Percentiles rank a stretch among this genome's conserved stretches.
phyloP scores from a whole-genome alignment of 2,329 filamentous ascomycete species.

The Aureobasidium sp. region DNA sequence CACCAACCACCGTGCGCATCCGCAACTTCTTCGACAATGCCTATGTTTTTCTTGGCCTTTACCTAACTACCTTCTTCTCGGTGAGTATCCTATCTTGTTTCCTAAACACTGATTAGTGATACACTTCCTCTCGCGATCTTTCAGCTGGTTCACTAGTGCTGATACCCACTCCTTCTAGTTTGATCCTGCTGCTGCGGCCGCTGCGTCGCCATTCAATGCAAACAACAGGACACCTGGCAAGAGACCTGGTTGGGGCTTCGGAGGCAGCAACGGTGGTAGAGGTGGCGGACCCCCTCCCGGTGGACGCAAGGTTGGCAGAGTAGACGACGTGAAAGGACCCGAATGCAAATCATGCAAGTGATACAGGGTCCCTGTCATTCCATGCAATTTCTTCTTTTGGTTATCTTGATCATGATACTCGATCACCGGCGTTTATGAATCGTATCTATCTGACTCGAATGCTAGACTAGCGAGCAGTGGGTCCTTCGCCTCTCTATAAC shows the following conservation, averaged over 20 bases:
- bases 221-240: conserved; percentile 19
- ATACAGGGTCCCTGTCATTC: background rate
- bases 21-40: conserved; percentile 32
- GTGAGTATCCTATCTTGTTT: conserved; percentile 23
- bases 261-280: conserved; percentile 20
- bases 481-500: too few relatives aligned
- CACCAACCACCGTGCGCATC: conserved; percentile 36
- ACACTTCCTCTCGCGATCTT: background rate
- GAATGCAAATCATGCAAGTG: conserved; percentile 12
- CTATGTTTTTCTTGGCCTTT: conserved; percentile 41
- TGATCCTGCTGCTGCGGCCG: conserved; percentile 37
- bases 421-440: too few relatives aligned
- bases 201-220: conserved; percentile 38
- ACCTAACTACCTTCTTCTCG: conserved; percentile 40
- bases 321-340: conserved; percentile 27
- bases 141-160: background rate
- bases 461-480: too few relatives aligned
- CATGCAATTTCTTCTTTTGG: background rate
- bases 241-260: conserved; percentile 8
- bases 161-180: conserved; percentile 24
- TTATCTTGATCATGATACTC: too few relatives aligned
- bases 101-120: background rate
- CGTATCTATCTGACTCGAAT: too few relatives aligned
- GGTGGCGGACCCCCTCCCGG: conserved; percentile 26
- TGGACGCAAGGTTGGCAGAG: conserved; percentile 44